Percentiles rank a stretch among this genome's conserved stretches.
Evolutionary conservation across 306 rosid genomes (phyloP).

Genomic region (Cucurbita moschata): DNA sequence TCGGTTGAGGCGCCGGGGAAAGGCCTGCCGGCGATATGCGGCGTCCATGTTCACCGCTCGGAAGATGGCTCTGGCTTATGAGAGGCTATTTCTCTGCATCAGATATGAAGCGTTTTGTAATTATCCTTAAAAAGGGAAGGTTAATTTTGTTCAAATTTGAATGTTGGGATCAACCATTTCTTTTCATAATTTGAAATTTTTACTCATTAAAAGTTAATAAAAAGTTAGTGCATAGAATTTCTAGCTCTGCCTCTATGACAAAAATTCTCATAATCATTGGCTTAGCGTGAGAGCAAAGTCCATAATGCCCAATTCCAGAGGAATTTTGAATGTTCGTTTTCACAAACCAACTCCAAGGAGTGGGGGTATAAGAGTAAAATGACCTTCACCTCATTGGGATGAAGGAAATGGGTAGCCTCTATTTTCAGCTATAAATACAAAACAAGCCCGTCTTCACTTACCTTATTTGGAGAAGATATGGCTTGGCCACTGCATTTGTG

Average conservation of each 20-base stretch:
- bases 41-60: constrained; percentile 66
- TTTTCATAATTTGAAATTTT: background rate
- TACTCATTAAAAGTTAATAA: no score
- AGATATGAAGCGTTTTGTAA: constrained; percentile 49
- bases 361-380: background rate
- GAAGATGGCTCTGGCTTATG: constrained; percentile 87
- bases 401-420: constrained; percentile 9
- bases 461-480: background rate
- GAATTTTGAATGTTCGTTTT: background rate
- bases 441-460: background rate
- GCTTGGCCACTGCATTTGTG: constrained; percentile 1
- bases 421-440: background rate
- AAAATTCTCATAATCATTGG: no score
- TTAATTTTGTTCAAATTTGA: background rate
- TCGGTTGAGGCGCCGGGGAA: constrained; percentile 53
- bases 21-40: constrained; percentile 56
- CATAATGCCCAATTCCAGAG: background rate
- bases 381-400: constrained; percentile 8
- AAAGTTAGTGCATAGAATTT: no score
- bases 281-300: background rate
- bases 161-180: background rate
- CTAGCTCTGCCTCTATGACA: no score
- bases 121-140: constrained; percentile 24
- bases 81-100: constrained; percentile 71
- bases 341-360: background rate